Percentiles rank a stretch among this genome's conserved stretches.
Evolutionary conservation across 768 basidiomycete genomes (phyloP).

Genomic region (Lentinula sp.): DNA sequence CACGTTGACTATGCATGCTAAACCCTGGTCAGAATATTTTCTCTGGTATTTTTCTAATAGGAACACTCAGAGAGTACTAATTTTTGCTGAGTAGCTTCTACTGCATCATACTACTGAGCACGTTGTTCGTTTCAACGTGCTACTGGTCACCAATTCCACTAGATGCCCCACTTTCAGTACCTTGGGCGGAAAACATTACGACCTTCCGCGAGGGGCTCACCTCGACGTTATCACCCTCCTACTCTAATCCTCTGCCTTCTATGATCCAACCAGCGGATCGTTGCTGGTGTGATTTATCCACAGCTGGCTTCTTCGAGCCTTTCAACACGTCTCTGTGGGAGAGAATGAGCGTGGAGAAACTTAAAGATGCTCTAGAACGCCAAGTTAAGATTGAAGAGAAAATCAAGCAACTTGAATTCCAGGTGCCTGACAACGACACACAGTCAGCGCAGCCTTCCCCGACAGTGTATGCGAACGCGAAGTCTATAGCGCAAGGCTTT

Average conservation of each 20-base stretch:
- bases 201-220: constrained; percentile 67
- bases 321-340: constrained; percentile 79
- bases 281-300: constrained; percentile 81
- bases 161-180: constrained; percentile 52
- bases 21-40: constrained; percentile 61
- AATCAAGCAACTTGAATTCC: not conserved
- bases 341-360: constrained; percentile 48
- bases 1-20: constrained; percentile 73
- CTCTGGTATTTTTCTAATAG: not conserved
- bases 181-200: constrained; percentile 67
- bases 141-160: constrained; percentile 83
- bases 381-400: constrained; percentile 18
- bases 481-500: not conserved
- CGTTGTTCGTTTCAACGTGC: constrained; percentile 83
- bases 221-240: constrained; percentile 34
- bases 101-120: constrained; percentile 75
- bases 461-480: not conserved
- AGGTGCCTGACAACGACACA: not conserved
- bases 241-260: constrained; percentile 39
- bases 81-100: constrained; percentile 54
- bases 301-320: constrained; percentile 63
- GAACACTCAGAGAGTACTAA: not conserved
- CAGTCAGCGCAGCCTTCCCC: not conserved
- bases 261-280: constrained; percentile 67
- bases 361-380: constrained; percentile 33